A percentile compares a stretch with the other conserved stretches of the same genome.
phyloP scores from a whole-genome alignment of 768 basidiomycete genomes.

The Suillus discolor region DNA sequence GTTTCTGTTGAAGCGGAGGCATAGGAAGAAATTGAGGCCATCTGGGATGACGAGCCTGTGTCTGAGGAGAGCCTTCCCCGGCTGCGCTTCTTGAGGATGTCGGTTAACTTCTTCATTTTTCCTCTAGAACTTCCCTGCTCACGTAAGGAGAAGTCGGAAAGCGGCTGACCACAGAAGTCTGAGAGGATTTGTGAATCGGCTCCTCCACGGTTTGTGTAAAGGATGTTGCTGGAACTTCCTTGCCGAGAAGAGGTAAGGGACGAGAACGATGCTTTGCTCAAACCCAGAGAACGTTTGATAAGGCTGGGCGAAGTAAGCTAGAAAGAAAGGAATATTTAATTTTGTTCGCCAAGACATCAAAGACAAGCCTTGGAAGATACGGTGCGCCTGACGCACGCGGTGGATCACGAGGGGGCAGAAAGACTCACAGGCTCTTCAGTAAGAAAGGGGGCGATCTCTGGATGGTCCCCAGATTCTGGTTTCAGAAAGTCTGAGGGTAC shows the following conservation, averaged over 20 bases:
- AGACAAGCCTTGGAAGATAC: conserved; percentile 4
- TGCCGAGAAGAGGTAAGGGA: conserved; percentile 39
- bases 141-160: conserved; percentile 36
- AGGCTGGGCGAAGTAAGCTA: conserved; percentile 14
- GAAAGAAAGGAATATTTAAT: conserved; percentile 7
- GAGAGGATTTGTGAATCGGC: conserved; percentile 32
- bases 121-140: conserved; percentile 39
- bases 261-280: conserved; percentile 35
- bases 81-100: conserved; percentile 43
- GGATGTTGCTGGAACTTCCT: conserved; percentile 34
- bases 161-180: conserved; percentile 32
- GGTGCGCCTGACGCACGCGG: background rate
- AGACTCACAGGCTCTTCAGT: conserved; percentile 10
- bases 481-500: background rate
- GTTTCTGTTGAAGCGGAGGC: conserved; percentile 5
- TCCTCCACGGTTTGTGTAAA: conserved; percentile 24
- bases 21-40: background rate
- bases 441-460: conserved; percentile 14
- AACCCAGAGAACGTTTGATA: conserved; percentile 24
- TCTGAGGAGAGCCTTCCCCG: conserved; percentile 42
- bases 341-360: background rate
- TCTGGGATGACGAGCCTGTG: conserved; percentile 7
- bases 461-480: background rate
- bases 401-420: conserved; percentile 5
- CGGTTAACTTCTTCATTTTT: conserved; percentile 20